Evolutionary conservation across 2,329 filamentous ascomycete genomes (phyloP).

Genomic region (Penicillium sclerotigenum): DNA sequence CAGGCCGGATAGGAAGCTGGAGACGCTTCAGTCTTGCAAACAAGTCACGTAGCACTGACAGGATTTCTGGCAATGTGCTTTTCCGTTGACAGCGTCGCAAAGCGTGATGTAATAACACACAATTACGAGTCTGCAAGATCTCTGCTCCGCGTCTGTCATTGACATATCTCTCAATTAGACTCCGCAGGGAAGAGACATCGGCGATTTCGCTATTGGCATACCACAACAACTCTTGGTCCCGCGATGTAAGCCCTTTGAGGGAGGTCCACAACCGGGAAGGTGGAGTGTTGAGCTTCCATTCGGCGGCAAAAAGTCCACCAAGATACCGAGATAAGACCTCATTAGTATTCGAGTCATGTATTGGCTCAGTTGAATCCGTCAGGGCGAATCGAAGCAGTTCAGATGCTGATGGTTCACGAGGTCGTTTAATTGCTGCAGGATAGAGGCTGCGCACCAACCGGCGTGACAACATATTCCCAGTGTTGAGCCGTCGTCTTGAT

Average conservation of each 20-base stretch:
- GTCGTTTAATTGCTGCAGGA: background rate
- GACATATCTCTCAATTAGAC: slow-evolving; percentile 27
- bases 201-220: background rate
- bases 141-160: slow-evolving; percentile 7
- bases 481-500: background rate
- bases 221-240: slow-evolving; percentile 1
- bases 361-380: slow-evolving; percentile 20
- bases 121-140: slow-evolving; percentile 8
- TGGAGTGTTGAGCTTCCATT: slow-evolving; percentile 22
- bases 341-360: slow-evolving; percentile 1
- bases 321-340: slow-evolving; percentile 15
- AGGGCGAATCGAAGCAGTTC: slow-evolving; percentile 35
- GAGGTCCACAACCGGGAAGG: slow-evolving; percentile 24
- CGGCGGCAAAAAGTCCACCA: slow-evolving; percentile 18
- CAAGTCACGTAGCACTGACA: slow-evolving; percentile 31
- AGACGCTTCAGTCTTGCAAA: slow-evolving; percentile 27
- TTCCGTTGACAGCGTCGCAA: slow-evolving; percentile 25
- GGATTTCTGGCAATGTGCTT: slow-evolving; percentile 31
- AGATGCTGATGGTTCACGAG: slow-evolving; percentile 22
- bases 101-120: slow-evolving; percentile 14
- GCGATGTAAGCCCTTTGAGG: slow-evolving; percentile 12
- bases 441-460: background rate
- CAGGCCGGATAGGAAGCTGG: slow-evolving; percentile 5
- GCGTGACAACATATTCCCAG: background rate
- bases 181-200: slow-evolving; percentile 18